phyloP scores from a whole-genome alignment of 148 eudicot genomes.

The Persicaria maculosa region DNA sequence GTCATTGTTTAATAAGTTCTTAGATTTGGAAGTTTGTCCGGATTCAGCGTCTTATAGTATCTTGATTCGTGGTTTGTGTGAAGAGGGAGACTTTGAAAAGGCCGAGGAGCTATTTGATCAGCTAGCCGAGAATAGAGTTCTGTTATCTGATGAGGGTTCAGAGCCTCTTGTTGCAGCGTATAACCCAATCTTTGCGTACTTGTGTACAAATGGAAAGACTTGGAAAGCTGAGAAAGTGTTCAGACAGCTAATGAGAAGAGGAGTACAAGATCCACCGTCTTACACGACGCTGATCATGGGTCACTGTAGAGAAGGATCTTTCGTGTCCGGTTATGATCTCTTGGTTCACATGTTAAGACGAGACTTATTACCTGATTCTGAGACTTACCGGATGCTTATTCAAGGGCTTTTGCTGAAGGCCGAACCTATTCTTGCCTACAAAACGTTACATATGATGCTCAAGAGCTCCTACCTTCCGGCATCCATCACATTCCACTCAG shows the following conservation, averaged over 20 bases:
- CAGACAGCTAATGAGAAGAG: constrained; percentile 39
- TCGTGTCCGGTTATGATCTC: constrained; percentile 23
- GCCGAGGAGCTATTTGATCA: constrained; percentile 36
- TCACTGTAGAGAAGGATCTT: constrained; percentile 36
- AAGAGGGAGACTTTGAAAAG: constrained; percentile 21
- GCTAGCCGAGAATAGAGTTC: constrained; percentile 24
- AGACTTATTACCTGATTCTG: constrained; percentile 26
- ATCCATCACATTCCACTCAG: constrained; percentile 26
- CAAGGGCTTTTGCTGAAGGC: constrained; percentile 26
- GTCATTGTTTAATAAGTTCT: constrained; percentile 25
- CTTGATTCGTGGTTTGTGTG: constrained; percentile 31
- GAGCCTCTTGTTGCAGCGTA: constrained; percentile 43
- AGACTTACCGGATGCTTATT: constrained; percentile 27
- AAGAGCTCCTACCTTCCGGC: constrained; percentile 32
- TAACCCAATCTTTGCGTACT: constrained; percentile 35
- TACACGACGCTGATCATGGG: constrained; percentile 36
- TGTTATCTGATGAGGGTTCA: constrained; percentile 22
- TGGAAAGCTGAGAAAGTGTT: constrained; percentile 35
- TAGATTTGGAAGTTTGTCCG: constrained; percentile 21
- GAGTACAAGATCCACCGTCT: constrained; percentile 34
- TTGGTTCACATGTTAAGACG: constrained; percentile 38
- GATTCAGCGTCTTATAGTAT: constrained; percentile 42
- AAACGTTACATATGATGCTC: constrained; percentile 32
- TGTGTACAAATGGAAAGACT: constrained; percentile 33
- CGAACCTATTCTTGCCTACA: constrained; percentile 26